phyloP scores from a whole-genome alignment of 2,329 filamentous ascomycete genomes.

The Stagonosporopsis vannaccii region DNA sequence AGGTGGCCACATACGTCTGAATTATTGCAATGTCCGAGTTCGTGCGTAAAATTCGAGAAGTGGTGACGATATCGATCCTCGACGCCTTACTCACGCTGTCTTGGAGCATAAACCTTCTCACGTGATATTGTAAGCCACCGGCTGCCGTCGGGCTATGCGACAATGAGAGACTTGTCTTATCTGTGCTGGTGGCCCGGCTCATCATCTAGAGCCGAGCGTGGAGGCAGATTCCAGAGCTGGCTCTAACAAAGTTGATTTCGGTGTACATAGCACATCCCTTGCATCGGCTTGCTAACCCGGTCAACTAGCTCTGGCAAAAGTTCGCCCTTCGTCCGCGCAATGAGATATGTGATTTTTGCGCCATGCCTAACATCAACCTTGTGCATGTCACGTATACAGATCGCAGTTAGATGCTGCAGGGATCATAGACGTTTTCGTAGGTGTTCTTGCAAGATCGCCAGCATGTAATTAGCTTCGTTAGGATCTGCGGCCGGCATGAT shows the following conservation, averaged over 20 bases:
- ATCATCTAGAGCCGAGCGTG: neutral
- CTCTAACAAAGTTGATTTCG: neutral
- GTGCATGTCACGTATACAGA: neutral
- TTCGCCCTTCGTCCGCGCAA: neutral
- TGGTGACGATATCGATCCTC: neutral
- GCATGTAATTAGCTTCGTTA: neutral
- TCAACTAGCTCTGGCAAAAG: neutral
- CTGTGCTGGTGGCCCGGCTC: neutral
- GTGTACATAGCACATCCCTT: constrained; percentile 1
- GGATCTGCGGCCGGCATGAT: constrained; percentile 14
- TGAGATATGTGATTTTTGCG: neutral
- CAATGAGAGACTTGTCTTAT: neutral
- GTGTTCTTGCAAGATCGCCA: neutral
- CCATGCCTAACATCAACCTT: neutral
- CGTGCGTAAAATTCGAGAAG: neutral
- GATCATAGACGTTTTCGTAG: neutral
- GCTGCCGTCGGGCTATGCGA: neutral
- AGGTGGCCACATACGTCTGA: neutral
- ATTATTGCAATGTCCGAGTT: neutral
- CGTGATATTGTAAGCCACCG: neutral
- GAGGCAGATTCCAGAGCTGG: constrained; percentile 1
- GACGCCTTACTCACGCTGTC: neutral
- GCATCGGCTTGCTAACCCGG: constrained; percentile 2
- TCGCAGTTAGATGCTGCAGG: no score
- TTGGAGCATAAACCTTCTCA: neutral